Base-by-base conservation (phyloP, 2,329 filamentous ascomycete genomes). In the Cladophialophora psammophila region DNA sequence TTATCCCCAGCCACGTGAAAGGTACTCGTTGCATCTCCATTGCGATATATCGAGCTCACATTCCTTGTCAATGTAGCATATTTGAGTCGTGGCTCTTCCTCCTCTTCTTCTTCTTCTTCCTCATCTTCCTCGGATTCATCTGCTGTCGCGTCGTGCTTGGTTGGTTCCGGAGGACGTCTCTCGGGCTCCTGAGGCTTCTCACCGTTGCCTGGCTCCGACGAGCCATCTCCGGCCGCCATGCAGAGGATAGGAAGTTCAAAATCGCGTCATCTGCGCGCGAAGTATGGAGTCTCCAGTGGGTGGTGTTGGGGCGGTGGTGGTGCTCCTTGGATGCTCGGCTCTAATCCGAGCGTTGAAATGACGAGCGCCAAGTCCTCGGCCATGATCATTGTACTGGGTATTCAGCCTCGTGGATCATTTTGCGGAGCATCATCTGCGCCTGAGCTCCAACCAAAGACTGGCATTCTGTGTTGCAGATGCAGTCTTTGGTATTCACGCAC, bases 1-100 rank as follows among this genome's bases (percentile, higher is more conserved):
- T 98, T 98, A 83, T 99, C 94, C 60, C 94, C 94, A 48, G 91
- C 91, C 58, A 96, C 92, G 58, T 96, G 81, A 77, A 97, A 97
- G 8, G 92, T 84, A 79, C 94, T 97, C 32, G 94, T 97, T 73
- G 93, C 92, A 85, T 99, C 95, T 73, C 93, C 94, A 81, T 96
- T 97, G 66, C 93, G 90, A 81, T 99, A 99, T 38, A 97, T 87
- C 52, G 90, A 83, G 32, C 86, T 88, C 68, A 99, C 82, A 74
- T 90, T 90, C 68, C 89, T 90, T 7, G 95, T 98, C 72, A 98
- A 81, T 57, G 93, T 90, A 59, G 90, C 91, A 78, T 97, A 97
- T 80, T 99, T 99, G 74, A 99, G 87, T 75, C 90, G 91, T 34
- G 95, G 96, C 79, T 98, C 94, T 18, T 98, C 94, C 5, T 97